phyloP scores from a whole-genome alignment of 257 asterid species.

The Eucommia ulmoides region DNA sequence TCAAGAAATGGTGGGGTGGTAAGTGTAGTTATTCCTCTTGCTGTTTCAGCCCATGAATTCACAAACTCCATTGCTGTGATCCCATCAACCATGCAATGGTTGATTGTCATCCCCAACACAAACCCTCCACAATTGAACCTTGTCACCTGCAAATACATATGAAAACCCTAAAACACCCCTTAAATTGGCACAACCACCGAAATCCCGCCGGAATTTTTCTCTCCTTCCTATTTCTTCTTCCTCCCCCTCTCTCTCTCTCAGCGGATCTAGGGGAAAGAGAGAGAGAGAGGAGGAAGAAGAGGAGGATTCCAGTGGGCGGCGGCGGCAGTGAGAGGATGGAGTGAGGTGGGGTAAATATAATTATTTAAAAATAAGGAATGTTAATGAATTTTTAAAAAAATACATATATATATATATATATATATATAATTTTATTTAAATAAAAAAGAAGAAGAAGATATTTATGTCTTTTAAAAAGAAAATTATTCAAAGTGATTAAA shows the following conservation, averaged over 20 bases:
- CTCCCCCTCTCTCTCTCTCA: background rate
- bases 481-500: background rate
- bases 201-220: background rate
- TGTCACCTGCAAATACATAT: slow-evolving; percentile 9
- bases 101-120: slow-evolving; percentile 9
- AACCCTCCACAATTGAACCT: slow-evolving; percentile 18
- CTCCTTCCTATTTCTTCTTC: background rate
- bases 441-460: background rate
- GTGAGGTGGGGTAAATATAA: too few species aligned
- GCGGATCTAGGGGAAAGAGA: background rate
- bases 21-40: slow-evolving; percentile 9
- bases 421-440: background rate
- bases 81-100: slow-evolving; percentile 15
- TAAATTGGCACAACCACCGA: too few species aligned
- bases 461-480: background rate
- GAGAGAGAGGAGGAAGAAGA: background rate
- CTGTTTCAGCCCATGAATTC: slow-evolving; percentile 16
- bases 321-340: too few species aligned
- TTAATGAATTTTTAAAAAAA: background rate
- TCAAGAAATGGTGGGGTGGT: slow-evolving; percentile 8
- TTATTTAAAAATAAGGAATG: too few species aligned
- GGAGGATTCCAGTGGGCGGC: too few species aligned
- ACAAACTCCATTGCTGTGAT: slow-evolving; percentile 12
- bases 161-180: background rate
- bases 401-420: background rate